Evolutionary conservation across 768 basidiomycete genomes (phyloP).

Genomic region (Naematelia aurantialba): DNA sequence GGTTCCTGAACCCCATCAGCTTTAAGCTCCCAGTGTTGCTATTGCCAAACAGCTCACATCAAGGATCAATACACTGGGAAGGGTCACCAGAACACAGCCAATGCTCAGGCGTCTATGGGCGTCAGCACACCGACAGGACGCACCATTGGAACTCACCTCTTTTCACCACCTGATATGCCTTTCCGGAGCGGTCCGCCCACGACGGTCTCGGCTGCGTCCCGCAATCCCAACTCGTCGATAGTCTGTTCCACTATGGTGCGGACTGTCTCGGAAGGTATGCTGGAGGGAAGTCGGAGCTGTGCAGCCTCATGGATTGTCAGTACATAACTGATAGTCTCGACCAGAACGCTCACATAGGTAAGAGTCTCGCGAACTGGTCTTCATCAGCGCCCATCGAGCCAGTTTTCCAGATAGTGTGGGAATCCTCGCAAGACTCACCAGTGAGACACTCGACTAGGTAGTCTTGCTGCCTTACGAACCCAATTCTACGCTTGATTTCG

Average conservation of each 20-base stretch:
- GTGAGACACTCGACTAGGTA: constrained; percentile 53
- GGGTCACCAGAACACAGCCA: constrained; percentile 61
- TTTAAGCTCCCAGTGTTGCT: background rate
- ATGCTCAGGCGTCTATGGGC: constrained; percentile 51
- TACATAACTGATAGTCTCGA: background rate
- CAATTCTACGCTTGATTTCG: constrained; percentile 47
- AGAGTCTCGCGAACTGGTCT: constrained; percentile 52
- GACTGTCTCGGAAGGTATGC: constrained; percentile 42
- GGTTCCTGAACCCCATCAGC: constrained; percentile 21
- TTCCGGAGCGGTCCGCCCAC: constrained; percentile 62
- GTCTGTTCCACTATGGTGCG: constrained; percentile 54
- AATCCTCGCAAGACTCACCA: constrained; percentile 41
- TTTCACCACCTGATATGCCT: constrained; percentile 66
- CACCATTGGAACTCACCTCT: constrained; percentile 54
- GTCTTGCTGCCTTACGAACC: constrained; percentile 54
- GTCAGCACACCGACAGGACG: constrained; percentile 3
- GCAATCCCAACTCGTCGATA: constrained; percentile 54
- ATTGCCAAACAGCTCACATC: constrained; percentile 52
- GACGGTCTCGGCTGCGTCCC: constrained; percentile 53
- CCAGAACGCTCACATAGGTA: constrained; percentile 35
- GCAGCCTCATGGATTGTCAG: constrained; percentile 39
- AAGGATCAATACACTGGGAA: constrained; percentile 61
- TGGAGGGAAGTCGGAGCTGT: constrained; percentile 54
- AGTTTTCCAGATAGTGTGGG: no score
- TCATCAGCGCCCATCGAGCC: no score